These are phyloP conservation scores for Conticribra guillardii DNA, from an alignment of 108 stramenopile species.

Conservation along the genomic window DNA sequence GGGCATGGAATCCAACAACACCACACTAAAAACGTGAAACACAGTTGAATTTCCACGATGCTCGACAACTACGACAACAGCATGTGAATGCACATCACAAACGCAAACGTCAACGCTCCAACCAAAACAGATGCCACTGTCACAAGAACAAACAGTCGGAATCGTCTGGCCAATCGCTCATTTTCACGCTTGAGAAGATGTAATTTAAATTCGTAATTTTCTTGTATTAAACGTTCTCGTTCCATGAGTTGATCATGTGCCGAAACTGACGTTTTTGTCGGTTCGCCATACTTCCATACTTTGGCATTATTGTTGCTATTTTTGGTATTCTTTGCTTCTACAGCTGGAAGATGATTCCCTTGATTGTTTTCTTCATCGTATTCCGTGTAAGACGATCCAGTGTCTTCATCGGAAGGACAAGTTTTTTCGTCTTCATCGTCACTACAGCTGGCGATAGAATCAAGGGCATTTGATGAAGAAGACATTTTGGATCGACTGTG, in stretches of 20 bases:
- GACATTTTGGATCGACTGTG: slow-evolving; percentile 38
- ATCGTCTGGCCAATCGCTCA: slow-evolving; percentile 24
- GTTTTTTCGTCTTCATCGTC: slow-evolving; percentile 25
- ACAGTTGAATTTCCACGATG: too few species aligned
- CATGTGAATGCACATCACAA: slow-evolving; percentile 41
- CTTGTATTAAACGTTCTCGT: slow-evolving; percentile 37
- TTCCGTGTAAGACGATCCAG: slow-evolving; percentile 14
- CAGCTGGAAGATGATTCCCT: not conserved
- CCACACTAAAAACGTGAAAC: too few species aligned
- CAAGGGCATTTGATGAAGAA: slow-evolving; percentile 25
- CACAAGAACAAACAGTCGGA: slow-evolving; percentile 39
- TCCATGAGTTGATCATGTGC: slow-evolving; percentile 29
- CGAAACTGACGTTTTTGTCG: slow-evolving; percentile 11
- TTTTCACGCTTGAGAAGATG: slow-evolving; percentile 20
- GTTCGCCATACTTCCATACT: slow-evolving; percentile 42
- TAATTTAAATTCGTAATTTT: slow-evolving; percentile 39
- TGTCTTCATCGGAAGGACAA: slow-evolving; percentile 31
- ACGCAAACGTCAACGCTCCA: slow-evolving; percentile 32
- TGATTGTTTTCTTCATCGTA: slow-evolving; percentile 1
- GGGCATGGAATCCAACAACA: too few species aligned
- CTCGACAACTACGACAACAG: too few species aligned
- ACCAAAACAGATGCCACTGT: slow-evolving; percentile 34
- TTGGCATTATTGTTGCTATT: slow-evolving; percentile 11
- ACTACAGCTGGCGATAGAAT: slow-evolving; percentile 40
- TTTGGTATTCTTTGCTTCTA: not conserved